Conservation (phyloP, 371 early-diverging fungal species). For the Actinomucor elegans region DNA sequence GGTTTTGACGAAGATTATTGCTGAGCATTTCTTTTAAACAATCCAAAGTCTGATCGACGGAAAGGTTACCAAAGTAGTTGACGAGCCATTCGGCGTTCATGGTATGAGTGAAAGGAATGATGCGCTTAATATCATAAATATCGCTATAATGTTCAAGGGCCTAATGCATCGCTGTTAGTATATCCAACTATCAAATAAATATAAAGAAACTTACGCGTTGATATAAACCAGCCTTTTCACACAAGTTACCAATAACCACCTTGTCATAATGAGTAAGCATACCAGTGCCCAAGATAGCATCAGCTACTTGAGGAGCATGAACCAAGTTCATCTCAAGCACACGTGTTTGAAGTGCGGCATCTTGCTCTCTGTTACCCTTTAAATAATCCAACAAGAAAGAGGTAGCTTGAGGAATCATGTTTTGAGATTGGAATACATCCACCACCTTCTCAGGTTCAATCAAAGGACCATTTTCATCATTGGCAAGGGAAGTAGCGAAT, state of each 20-base stretch:
- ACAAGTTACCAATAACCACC: conserved; percentile 85
- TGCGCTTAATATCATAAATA: conserved; percentile 93
- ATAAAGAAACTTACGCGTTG: conserved; percentile 85
- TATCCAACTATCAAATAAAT: conserved; percentile 29
- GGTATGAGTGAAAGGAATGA: conserved; percentile 86
- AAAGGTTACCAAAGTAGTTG: conserved; percentile 90
- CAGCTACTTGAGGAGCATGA: conserved; percentile 97
- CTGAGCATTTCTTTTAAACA: conserved; percentile 89
- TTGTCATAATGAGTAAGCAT: conserved; percentile 96
- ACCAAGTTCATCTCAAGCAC: conserved; percentile 97
- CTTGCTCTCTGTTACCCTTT: conserved; percentile 87
- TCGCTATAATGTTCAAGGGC: conserved; percentile 97
- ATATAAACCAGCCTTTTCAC: conserved; percentile 96
- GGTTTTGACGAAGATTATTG: conserved; percentile 88
- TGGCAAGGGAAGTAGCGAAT: conserved; percentile 86
- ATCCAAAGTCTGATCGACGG: conserved; percentile 92
- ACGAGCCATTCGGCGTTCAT: conserved; percentile 88
- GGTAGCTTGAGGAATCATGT: conserved; percentile 95
- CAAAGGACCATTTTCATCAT: conserved; percentile 82
- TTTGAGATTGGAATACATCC: conserved; percentile 90
- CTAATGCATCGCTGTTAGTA: conserved; percentile 19
- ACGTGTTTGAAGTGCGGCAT: conserved; percentile 91
- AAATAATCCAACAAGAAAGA: conserved; percentile 95
- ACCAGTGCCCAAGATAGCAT: conserved; percentile 94
- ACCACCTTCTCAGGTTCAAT: conserved; percentile 87